A percentile compares a stretch with the other conserved stretches of the same genome.
These are phyloP conservation scores for Medicago ruthenica DNA, from an alignment of 306 rosid genomes.

Conservation along the genomic window DNA sequence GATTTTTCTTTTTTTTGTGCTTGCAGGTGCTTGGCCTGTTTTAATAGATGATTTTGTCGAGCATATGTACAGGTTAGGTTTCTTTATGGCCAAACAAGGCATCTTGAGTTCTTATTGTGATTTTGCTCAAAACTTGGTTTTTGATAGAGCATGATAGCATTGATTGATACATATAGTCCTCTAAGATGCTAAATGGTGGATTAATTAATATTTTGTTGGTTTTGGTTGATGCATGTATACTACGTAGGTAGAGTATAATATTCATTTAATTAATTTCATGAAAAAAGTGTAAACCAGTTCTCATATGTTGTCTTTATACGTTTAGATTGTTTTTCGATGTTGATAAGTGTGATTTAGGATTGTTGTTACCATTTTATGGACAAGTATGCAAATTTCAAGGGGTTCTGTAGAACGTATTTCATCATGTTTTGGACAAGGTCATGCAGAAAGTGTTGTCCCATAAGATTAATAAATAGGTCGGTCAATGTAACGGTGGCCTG, in stretches of 20 bases:
- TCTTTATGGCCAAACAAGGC: slow-evolving; percentile 35
- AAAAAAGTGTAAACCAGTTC: slow-evolving; percentile 1
- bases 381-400: background rate
- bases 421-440: slow-evolving; percentile 22
- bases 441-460: background rate
- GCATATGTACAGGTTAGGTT: slow-evolving; percentile 91
- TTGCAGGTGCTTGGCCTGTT: slow-evolving; percentile 99
- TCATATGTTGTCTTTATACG: slow-evolving; percentile 6
- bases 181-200: slow-evolving; percentile 27
- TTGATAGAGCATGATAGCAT: slow-evolving; percentile 16
- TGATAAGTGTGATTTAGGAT: slow-evolving; percentile 9
- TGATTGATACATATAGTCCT: slow-evolving; percentile 24
- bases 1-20: background rate
- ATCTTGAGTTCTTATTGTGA: slow-evolving; percentile 14
- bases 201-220: slow-evolving; percentile 7
- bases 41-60: slow-evolving; percentile 95
- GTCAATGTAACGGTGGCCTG: background rate
- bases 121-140: slow-evolving; percentile 18
- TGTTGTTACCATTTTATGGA: slow-evolving; percentile 21
- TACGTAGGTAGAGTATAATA: background rate
- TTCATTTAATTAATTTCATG: slow-evolving; percentile 29
- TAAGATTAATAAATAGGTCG: slow-evolving; percentile 8
- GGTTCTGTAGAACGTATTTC: slow-evolving; percentile 16
- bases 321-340: background rate
- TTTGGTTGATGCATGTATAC: slow-evolving; percentile 31